Percentiles rank a stretch among this genome's conserved stretches.
Evolutionary conservation across 2,329 filamentous ascomycete genomes (phyloP).

Genomic region (Apiospora hydei): DNA sequence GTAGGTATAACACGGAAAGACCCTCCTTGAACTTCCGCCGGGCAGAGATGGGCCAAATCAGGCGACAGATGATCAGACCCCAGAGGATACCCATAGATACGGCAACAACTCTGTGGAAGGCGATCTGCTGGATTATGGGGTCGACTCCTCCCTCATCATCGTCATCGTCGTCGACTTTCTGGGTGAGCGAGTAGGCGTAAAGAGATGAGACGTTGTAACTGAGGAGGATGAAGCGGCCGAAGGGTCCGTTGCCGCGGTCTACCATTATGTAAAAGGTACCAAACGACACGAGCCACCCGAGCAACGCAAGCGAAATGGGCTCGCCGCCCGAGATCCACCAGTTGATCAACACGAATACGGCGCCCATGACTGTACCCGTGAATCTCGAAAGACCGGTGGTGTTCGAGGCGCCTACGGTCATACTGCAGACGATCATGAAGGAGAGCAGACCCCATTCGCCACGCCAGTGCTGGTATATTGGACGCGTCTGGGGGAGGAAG

Average conservation of each 20-base stretch:
- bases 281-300: conserved; percentile 82
- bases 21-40: conserved; percentile 88
- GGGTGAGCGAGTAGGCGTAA: conserved; percentile 90
- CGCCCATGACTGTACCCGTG: conserved; percentile 84
- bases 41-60: conserved; percentile 94
- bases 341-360: conserved; percentile 73
- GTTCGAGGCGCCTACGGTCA: conserved; percentile 96
- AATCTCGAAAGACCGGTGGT: conserved; percentile 90
- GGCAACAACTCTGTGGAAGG: conserved; percentile 84
- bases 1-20: conserved; percentile 87
- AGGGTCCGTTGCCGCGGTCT: conserved; percentile 81
- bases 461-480: conserved; percentile 85
- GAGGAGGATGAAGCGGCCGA: conserved; percentile 91
- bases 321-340: conserved; percentile 83
- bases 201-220: conserved; percentile 96
- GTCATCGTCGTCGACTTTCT: conserved; percentile 79
- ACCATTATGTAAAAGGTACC: conserved; percentile 92
- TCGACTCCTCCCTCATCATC: conserved; percentile 87
- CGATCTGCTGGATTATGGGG: conserved; percentile 88
- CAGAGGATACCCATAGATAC: conserved; percentile 89
- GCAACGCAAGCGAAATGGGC: conserved; percentile 75
- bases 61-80: conserved; percentile 87
- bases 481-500: conserved; percentile 80
- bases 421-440: conserved; percentile 97
- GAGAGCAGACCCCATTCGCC: conserved; percentile 97